These are phyloP conservation scores for Colletotrichum truncatum DNA, from an alignment of 2,329 filamentous ascomycete genomes.

Conservation along the genomic window DNA sequence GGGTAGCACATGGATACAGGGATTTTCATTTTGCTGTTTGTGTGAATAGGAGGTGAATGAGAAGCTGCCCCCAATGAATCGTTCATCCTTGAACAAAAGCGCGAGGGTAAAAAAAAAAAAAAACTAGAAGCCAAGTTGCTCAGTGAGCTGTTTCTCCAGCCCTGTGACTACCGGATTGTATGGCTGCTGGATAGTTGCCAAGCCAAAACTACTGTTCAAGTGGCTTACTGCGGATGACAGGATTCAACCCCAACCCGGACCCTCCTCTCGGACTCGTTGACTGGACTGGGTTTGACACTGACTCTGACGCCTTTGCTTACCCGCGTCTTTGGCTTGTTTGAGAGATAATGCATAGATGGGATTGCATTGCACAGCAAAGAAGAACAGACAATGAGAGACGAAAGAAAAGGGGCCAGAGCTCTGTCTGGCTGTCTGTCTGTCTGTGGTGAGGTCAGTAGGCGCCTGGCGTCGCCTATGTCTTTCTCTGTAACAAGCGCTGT, in stretches of 20 bases:
- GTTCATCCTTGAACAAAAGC: too few species aligned
- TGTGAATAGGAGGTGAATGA: not conserved
- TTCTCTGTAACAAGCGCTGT: too few species aligned
- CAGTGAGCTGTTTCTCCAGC: too few species aligned
- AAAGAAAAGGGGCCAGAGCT: not conserved
- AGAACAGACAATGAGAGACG: too few species aligned
- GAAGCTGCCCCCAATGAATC: too few species aligned
- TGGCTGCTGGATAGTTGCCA: not conserved
- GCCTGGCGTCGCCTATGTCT: not conserved
- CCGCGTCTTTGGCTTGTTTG: constrained; percentile 1
- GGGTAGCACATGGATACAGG: not conserved
- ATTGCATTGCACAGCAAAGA: not conserved
- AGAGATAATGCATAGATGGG: not conserved
- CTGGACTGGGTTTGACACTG: not conserved
- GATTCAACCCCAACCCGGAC: constrained; percentile 14
- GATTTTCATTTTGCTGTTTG: not conserved
- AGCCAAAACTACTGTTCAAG: too few species aligned
- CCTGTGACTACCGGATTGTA: too few species aligned
- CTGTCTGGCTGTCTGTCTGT: not conserved
- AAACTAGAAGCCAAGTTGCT: too few species aligned
- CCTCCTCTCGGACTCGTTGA: constrained; percentile 4
- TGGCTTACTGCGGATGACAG: constrained; percentile 17
- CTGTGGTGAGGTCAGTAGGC: not conserved
- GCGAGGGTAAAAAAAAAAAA: too few species aligned
- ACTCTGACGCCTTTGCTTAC: constrained; percentile 1